Conservation (phyloP, 73 alveolate genomes). For the Symbiodinium natans region DNA sequence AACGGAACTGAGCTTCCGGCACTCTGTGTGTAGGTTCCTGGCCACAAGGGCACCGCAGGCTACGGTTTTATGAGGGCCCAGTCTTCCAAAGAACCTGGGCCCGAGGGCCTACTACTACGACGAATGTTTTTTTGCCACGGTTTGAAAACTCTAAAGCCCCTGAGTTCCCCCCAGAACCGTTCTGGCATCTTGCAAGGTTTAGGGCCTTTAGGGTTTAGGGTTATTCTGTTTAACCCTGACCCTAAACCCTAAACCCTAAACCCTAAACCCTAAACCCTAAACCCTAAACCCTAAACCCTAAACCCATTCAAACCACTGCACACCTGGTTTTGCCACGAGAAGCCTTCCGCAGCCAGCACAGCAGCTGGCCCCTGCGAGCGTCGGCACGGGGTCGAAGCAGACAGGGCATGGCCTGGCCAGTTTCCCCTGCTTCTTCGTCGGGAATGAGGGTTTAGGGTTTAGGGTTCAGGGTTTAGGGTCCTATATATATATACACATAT, state of each 20-base stretch:
- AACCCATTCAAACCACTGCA: not conserved
- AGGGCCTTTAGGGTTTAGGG: too few species aligned
- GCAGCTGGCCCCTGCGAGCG: constrained; percentile 20
- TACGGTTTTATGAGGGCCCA: too few species aligned
- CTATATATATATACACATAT: not conserved
- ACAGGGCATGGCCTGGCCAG: constrained; percentile 76
- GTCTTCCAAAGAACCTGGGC: too few species aligned
- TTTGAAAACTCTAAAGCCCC: too few species aligned
- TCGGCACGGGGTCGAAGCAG: constrained; percentile 78
- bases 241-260: too few species aligned
- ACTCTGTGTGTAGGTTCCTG: constrained; percentile 3
- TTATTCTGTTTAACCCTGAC: too few species aligned
- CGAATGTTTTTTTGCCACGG: too few species aligned
- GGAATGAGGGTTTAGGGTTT: not conserved
- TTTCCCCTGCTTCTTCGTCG: not conserved
- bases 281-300: not conserved
- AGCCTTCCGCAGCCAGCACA: constrained; percentile 76
- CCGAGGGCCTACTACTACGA: too few species aligned
- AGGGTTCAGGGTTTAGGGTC: not conserved
- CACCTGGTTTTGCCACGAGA: not conserved
- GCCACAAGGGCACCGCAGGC: not conserved
- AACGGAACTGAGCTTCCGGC: not conserved
- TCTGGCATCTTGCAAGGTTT: too few species aligned
- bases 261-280: not conserved
- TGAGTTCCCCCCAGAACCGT: too few species aligned